phyloP scores from a whole-genome alignment of 768 basidiomycete species.

The Plicaturopsis crispa region DNA sequence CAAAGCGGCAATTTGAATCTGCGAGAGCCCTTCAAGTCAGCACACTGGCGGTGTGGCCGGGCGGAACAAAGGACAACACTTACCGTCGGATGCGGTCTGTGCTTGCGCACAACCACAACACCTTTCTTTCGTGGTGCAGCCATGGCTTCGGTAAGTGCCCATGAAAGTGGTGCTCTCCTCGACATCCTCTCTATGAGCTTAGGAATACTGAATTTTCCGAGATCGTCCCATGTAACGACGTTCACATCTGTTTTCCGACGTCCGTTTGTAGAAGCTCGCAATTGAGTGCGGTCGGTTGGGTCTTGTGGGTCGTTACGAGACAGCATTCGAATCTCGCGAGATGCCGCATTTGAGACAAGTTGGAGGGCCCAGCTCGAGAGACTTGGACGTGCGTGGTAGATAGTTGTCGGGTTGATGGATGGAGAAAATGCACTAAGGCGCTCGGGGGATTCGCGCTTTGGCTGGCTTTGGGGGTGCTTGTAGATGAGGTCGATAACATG shows the following conservation, averaged over 20 bases:
- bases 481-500: constrained; percentile 12
- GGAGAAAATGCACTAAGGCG: too few relatives aligned
- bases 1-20: constrained; percentile 16
- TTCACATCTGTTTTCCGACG: constrained; percentile 4
- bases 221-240: constrained; percentile 11
- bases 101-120: constrained; percentile 9
- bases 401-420: too few relatives aligned
- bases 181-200: constrained; percentile 8
- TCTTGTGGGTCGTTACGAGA: constrained; percentile 2
- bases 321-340: constrained; percentile 1
- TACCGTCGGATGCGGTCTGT: constrained; percentile 14
- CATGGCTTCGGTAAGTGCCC: constrained; percentile 15
- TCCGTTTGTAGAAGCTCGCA: constrained; percentile 4
- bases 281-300: constrained; percentile 6
- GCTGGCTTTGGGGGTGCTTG: constrained; percentile 8
- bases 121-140: constrained; percentile 10
- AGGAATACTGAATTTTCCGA: constrained; percentile 11
- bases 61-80: constrained; percentile 3
- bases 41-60: too few relatives aligned
- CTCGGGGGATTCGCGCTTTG: constrained; percentile 1
- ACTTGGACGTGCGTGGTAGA: neutral
- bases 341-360: constrained; percentile 1
- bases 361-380: constrained; percentile 6
- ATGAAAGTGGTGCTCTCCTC: constrained; percentile 7
- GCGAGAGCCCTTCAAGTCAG: neutral